A percentile compares a stretch with the other conserved stretches of the same genome.
Conservation (phyloP, 1,284 basidiomycete genomes). For the Cutaneotrichosporon arboriforme region DNA sequence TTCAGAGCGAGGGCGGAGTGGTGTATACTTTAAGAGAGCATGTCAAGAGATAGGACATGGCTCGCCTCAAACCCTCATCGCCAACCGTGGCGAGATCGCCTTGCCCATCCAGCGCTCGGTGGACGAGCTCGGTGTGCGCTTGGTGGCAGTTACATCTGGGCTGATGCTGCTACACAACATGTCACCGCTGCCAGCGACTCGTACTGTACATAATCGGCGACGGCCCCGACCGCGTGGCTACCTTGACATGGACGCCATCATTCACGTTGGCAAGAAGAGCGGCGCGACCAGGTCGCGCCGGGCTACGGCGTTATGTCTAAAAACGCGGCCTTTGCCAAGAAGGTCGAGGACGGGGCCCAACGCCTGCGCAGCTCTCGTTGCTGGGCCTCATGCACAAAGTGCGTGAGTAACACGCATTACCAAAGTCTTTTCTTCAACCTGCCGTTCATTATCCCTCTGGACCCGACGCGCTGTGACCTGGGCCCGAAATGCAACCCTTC, state of each 20-base stretch:
- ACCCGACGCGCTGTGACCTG: slow-evolving; percentile 22
- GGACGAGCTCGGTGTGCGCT: slow-evolving; percentile 75
- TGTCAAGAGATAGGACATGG: no score
- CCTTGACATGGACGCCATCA: slow-evolving; percentile 48
- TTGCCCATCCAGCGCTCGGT: slow-evolving; percentile 86
- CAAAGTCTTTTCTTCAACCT: slow-evolving; percentile 21
- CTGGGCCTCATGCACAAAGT: slow-evolving; percentile 65
- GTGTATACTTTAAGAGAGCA: no score
- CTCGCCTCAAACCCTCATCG: no score
- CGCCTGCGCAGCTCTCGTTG: slow-evolving; percentile 52
- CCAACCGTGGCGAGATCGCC: slow-evolving; percentile 90
- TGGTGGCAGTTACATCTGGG: slow-evolving; percentile 83
- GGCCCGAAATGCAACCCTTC: slow-evolving; percentile 50
- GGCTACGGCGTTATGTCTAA: slow-evolving; percentile 65
- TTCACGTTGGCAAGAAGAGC: slow-evolving; percentile 51
- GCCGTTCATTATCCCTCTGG: slow-evolving; percentile 26
- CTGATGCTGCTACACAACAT: slow-evolving; percentile 70
- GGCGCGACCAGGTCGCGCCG: slow-evolving; percentile 56
- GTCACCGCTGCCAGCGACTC: slow-evolving; percentile 51
- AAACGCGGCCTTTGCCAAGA: slow-evolving; percentile 56
- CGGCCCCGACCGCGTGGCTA: slow-evolving; percentile 50
- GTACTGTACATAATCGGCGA: slow-evolving; percentile 46
- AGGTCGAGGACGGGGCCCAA: slow-evolving; percentile 57
- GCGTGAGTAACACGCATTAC: slow-evolving; percentile 60
- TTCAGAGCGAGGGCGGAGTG: no score